Evolutionary conservation across 192 early-diverging fungal species (phyloP).

Genomic region (Obelidium mucronatum): DNA sequence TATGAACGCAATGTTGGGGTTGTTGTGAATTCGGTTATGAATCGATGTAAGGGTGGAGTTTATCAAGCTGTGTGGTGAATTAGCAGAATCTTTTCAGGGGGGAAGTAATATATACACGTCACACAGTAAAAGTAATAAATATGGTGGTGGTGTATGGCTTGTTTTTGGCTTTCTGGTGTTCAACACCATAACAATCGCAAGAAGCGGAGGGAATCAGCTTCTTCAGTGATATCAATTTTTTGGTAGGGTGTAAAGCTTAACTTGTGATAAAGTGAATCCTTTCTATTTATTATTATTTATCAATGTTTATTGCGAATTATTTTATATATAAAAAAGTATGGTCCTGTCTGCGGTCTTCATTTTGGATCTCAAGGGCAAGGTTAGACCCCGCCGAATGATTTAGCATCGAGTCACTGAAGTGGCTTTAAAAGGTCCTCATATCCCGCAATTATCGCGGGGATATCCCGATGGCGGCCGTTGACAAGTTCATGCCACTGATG

Average conservation of each 20-base stretch:
- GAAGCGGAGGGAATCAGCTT: too few species aligned
- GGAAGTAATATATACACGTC: too few species aligned
- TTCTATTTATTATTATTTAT: not conserved
- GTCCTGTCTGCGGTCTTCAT: conserved; percentile 79
- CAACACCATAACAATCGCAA: too few species aligned
- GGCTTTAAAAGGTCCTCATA: conserved; percentile 88
- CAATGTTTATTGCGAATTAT: not conserved
- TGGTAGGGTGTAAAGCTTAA: too few species aligned
- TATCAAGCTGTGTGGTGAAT: too few species aligned
- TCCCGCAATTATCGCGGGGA: conserved; percentile 98
- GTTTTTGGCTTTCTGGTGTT: too few species aligned
- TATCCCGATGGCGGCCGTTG: conserved; percentile 94
- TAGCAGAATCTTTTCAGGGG: too few species aligned
- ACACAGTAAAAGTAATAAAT: too few species aligned
- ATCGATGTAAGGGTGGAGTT: not conserved
- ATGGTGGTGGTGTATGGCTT: too few species aligned
- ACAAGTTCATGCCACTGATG: conserved; percentile 97
- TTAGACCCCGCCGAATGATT: conserved; percentile 2
- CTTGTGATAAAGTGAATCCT: not conserved
- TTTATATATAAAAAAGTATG: conserved; percentile 30
- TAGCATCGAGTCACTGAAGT: not conserved
- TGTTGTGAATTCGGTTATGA: conserved; percentile 1
- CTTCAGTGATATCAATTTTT: too few species aligned
- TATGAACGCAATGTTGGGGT: conserved; percentile 24
- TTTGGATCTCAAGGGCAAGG: conserved; percentile 97